Conservation (phyloP, 208 protist species). For the Endotrypanum monterogeii region DNA sequence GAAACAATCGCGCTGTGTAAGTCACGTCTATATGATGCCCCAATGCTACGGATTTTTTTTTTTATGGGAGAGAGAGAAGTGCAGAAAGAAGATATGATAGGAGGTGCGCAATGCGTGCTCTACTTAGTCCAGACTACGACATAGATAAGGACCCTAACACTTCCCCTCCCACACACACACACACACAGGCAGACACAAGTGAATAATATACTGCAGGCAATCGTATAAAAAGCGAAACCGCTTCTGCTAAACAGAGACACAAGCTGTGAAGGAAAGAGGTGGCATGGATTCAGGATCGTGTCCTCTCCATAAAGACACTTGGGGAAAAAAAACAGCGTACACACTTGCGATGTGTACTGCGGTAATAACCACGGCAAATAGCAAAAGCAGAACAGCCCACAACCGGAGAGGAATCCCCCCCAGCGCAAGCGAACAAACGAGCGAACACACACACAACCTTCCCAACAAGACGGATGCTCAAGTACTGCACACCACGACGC, state of each 20-base stretch:
- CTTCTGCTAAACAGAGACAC: background rate
- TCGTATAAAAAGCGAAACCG: background rate
- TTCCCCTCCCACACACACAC: too few relatives aligned
- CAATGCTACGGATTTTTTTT: too few relatives aligned
- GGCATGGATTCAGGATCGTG: too few relatives aligned
- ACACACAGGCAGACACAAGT: background rate
- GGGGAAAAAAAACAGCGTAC: too few relatives aligned
- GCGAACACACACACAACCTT: background rate
- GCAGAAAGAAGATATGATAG: conserved; percentile 21
- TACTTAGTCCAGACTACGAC: background rate
- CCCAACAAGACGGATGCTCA: background rate
- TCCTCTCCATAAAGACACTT: background rate
- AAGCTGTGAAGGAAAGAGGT: background rate
- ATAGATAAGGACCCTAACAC: too few relatives aligned
- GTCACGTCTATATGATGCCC: background rate
- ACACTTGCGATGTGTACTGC: background rate
- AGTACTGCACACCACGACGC: background rate
- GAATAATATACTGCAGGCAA: background rate
- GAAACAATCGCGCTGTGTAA: background rate
- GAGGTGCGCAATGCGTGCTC: background rate
- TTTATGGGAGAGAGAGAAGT: background rate
- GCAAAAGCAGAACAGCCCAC: background rate
- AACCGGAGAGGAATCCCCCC: background rate
- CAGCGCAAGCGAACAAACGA: background rate
- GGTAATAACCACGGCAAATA: background rate